phyloP scores from a whole-genome alignment of 352 stramenopile genomes.

The Phytophthora fragariaefolia region DNA sequence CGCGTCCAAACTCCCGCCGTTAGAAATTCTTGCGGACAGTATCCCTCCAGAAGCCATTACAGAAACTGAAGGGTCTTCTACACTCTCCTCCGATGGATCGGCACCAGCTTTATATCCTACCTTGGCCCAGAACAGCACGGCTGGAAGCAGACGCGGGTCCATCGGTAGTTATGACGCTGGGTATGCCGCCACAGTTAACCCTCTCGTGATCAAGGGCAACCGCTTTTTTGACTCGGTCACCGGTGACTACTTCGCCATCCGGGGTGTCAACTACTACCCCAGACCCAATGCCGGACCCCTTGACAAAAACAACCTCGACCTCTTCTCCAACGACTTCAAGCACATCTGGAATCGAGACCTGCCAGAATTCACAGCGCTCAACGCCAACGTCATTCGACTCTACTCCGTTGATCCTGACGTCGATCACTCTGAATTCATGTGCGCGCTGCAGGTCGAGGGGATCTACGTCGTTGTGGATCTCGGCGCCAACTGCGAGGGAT shows the following conservation, averaged over 20 bases:
- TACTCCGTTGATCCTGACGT: constrained; percentile 78
- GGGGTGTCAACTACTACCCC: constrained; percentile 89
- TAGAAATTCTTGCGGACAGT: constrained; percentile 13
- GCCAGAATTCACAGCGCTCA: constrained; percentile 63
- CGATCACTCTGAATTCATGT: constrained; percentile 90
- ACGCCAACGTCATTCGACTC: constrained; percentile 80
- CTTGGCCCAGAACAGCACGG: not conserved
- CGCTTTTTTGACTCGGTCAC: constrained; percentile 81
- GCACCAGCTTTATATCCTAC: not conserved
- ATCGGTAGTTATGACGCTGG: constrained; percentile 16
- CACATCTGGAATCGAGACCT: constrained; percentile 80
- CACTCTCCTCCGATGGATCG: not conserved
- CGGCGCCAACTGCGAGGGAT: constrained; percentile 63
- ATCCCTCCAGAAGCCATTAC: not conserved
- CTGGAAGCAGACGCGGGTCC: not conserved
- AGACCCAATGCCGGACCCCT: constrained; percentile 74
- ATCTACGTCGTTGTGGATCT: constrained; percentile 85
- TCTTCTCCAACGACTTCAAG: constrained; percentile 78
- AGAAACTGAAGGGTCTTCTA: not conserved
- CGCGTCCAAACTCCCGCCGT: constrained; percentile 7
- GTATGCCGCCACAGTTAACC: not conserved
- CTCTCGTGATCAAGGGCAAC: constrained; percentile 52
- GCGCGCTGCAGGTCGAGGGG: constrained; percentile 66
- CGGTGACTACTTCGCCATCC: constrained; percentile 72
- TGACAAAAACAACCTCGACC: constrained; percentile 81